Percentiles rank a stretch among this genome's conserved stretches.
These are phyloP conservation scores for Bipolaris gigantea DNA, from an alignment of 2,329 filamentous ascomycete genomes.

Conservation along the genomic window DNA sequence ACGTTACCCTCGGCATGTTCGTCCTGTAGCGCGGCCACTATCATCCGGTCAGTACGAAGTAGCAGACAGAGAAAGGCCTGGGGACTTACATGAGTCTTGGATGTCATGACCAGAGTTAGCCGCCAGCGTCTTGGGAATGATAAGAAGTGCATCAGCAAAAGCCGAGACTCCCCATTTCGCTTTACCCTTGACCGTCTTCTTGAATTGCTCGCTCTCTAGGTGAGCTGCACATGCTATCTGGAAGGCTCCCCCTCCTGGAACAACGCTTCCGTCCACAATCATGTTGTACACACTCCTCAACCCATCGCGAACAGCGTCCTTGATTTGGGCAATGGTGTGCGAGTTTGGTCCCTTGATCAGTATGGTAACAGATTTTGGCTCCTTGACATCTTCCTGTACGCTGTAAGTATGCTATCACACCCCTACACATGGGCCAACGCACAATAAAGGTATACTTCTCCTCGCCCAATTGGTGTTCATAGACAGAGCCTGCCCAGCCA, in stretches of 20 bases:
- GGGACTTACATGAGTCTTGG: constrained; percentile 81
- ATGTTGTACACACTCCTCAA: constrained; percentile 98
- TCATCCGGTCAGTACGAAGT: constrained; percentile 17
- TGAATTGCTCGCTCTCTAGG: constrained; percentile 82
- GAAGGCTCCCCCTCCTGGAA: constrained; percentile 93
- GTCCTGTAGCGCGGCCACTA: constrained; percentile 84
- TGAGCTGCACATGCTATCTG: constrained; percentile 90
- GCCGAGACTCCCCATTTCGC: constrained; percentile 94
- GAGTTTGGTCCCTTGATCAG: constrained; percentile 97
- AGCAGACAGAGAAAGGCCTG: constrained; percentile 2
- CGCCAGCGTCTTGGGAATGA: constrained; percentile 96
- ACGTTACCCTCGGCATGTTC: constrained; percentile 81
- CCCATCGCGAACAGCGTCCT: constrained; percentile 92
- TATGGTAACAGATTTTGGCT: constrained; percentile 95
- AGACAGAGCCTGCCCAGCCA: constrained; percentile 94
- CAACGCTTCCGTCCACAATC: constrained; percentile 96
- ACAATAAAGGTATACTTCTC: constrained; percentile 96
- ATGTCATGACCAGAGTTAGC: constrained; percentile 96
- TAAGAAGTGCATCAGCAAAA: constrained; percentile 89
- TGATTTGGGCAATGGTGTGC: constrained; percentile 96
- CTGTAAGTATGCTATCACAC: constrained; percentile 22
- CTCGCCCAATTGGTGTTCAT: constrained; percentile 95
- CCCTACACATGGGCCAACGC: constrained; percentile 17
- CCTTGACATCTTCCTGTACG: constrained; percentile 83
- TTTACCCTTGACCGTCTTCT: constrained; percentile 94